Conservation (phyloP, 1,139 yeast genomes). For the Candida sp. region DNA sequence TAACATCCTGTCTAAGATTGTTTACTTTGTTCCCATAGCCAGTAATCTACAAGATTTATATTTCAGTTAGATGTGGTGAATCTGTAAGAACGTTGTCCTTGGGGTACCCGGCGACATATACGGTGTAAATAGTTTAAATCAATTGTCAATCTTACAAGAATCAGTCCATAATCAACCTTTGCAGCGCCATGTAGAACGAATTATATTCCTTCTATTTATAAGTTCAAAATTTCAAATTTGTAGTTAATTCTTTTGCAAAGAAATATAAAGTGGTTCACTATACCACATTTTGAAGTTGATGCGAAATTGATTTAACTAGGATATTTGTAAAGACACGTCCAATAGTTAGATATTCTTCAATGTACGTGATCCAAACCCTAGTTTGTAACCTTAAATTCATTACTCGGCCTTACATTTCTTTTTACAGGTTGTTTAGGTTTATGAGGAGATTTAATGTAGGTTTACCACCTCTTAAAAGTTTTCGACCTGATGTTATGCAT, state of each 20-base stretch:
- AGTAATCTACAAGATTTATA: too few species aligned
- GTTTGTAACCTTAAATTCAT: not conserved
- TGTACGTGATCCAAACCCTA: not conserved
- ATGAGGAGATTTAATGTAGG: not conserved
- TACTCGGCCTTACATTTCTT: not conserved
- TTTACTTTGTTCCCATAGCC: too few species aligned
- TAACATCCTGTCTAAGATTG: not conserved
- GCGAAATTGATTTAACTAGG: too few species aligned
- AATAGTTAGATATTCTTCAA: too few species aligned
- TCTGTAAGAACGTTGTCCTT: not conserved
- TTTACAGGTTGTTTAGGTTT: not conserved
- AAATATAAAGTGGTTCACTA: too few species aligned
- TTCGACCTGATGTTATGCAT: not conserved
- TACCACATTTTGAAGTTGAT: not conserved
- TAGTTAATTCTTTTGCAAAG: too few species aligned
- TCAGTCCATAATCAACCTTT: not conserved
- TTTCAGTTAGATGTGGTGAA: not conserved
- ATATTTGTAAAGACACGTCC: too few species aligned
- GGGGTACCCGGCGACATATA: not conserved
- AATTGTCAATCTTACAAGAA: not conserved
- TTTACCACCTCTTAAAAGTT: not conserved
- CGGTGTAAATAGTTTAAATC: not conserved
- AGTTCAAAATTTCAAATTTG: not conserved
- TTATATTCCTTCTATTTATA: not conserved
- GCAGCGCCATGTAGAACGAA: not conserved